phyloP scores from a whole-genome alignment of 495 filamentous ascomycete genomes.

The Aspergillus baeticus region DNA sequence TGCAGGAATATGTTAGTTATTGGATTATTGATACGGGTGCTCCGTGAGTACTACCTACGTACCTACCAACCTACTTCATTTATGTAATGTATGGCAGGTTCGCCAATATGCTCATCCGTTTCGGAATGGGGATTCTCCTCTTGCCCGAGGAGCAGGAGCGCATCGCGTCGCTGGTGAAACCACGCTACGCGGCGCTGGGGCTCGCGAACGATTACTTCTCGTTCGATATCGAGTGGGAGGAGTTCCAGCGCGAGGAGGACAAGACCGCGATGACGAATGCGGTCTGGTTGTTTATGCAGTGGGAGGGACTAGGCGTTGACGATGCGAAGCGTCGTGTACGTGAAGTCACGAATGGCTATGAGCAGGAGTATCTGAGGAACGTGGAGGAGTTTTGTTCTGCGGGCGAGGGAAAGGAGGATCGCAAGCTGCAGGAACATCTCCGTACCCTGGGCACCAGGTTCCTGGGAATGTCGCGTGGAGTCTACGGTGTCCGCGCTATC shows the following conservation, averaged over 20 bases:
- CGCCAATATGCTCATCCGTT: slow-evolving; percentile 22
- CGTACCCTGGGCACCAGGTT: slow-evolving; percentile 18
- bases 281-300: slow-evolving; percentile 26
- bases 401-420: slow-evolving; percentile 6
- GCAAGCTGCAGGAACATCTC: slow-evolving; percentile 16
- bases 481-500: slow-evolving; percentile 23
- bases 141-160: slow-evolving; percentile 14
- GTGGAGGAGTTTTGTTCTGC: slow-evolving; percentile 12
- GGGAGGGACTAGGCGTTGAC: slow-evolving; percentile 14
- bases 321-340: slow-evolving; percentile 18
- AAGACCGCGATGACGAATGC: slow-evolving; percentile 21
- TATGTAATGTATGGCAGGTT: slow-evolving; percentile 11
- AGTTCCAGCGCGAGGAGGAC: slow-evolving; percentile 12
- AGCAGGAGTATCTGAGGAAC: slow-evolving; percentile 14
- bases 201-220: slow-evolving; percentile 27
- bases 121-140: slow-evolving; percentile 23
- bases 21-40: slow-evolving; percentile 27
- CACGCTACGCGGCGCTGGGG: slow-evolving; percentile 25
- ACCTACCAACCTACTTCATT: no score
- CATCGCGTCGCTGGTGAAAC: slow-evolving; percentile 14
- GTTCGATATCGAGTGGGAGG: slow-evolving; percentile 27
- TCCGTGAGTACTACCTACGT: no score
- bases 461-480: slow-evolving; percentile 28
- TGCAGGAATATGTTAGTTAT: slow-evolving; percentile 26
- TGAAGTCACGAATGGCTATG: slow-evolving; percentile 17